Conservation (phyloP, 352 stramenopile species). For the Phytophthora citricola region DNA sequence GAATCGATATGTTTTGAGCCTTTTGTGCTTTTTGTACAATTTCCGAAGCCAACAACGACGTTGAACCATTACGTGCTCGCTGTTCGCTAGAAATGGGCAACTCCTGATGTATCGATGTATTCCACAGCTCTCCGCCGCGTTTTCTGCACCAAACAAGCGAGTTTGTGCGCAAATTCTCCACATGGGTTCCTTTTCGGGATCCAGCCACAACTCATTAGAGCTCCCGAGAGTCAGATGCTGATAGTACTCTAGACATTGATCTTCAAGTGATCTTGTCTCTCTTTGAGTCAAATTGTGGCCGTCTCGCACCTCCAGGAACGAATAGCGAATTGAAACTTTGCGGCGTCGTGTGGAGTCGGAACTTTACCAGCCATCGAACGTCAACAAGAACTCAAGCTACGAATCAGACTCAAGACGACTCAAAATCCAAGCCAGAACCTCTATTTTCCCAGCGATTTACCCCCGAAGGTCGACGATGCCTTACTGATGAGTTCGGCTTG, state of each 20-base stretch:
- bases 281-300: slow-evolving; percentile 59
- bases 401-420: background rate
- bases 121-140: slow-evolving; percentile 62
- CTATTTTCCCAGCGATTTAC: slow-evolving; percentile 38
- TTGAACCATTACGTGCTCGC: slow-evolving; percentile 31
- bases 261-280: slow-evolving; percentile 40
- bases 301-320: slow-evolving; percentile 32
- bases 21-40: slow-evolving; percentile 41
- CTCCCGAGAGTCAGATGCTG: slow-evolving; percentile 10
- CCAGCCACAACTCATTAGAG: slow-evolving; percentile 49
- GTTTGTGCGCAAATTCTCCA: slow-evolving; percentile 22
- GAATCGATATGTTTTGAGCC: slow-evolving; percentile 29
- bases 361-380: slow-evolving; percentile 56
- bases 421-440: background rate
- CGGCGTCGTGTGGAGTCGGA: slow-evolving; percentile 58
- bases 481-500: slow-evolving; percentile 55
- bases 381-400: slow-evolving; percentile 13
- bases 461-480: slow-evolving; percentile 54
- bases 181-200: no score
- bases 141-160: slow-evolving; percentile 55
- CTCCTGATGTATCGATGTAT: slow-evolving; percentile 60
- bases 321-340: slow-evolving; percentile 57
- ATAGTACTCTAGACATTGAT: slow-evolving; percentile 11
- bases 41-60: slow-evolving; percentile 49
- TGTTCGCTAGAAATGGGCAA: slow-evolving; percentile 60